A percentile compares a stretch with the other conserved stretches of the same genome.
These are phyloP conservation scores for Trichoderma simmonsii DNA, from an alignment of 2,329 filamentous ascomycete species.

Conservation along the genomic window DNA sequence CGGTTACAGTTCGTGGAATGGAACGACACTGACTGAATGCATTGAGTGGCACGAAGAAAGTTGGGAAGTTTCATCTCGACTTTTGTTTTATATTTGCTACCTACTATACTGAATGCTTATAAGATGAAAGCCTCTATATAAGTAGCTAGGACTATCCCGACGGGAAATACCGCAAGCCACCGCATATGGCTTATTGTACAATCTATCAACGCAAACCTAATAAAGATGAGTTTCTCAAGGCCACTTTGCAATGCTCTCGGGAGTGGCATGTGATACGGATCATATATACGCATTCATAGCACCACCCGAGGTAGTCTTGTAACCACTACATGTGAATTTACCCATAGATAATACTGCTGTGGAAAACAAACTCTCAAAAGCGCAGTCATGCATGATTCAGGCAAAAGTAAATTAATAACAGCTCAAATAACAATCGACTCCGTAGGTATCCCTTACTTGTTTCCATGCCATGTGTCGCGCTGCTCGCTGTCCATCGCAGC, in stretches of 20 bases:
- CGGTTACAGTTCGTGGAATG: background rate
- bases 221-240: background rate
- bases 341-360: background rate
- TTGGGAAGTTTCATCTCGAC: background rate
- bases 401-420: background rate
- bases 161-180: background rate
- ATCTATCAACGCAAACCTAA: background rate
- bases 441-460: slow-evolving; percentile 4
- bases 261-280: no score
- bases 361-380: background rate
- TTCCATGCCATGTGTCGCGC: slow-evolving; percentile 6
- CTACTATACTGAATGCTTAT: background rate
- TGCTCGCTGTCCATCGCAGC: background rate
- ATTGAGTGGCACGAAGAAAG: background rate
- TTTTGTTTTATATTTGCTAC: background rate
- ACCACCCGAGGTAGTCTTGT: background rate
- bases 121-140: background rate
- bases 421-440: slow-evolving; percentile 10
- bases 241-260: background rate
- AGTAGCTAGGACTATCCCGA: background rate
- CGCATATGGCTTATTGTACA: background rate
- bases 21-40: background rate
- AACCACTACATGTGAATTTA: background rate
- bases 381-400: background rate
- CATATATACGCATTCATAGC: background rate